Evolutionary conservation across 164 flowering plant species (phyloP).

Genomic region (Dillenia suffruticosa): DNA sequence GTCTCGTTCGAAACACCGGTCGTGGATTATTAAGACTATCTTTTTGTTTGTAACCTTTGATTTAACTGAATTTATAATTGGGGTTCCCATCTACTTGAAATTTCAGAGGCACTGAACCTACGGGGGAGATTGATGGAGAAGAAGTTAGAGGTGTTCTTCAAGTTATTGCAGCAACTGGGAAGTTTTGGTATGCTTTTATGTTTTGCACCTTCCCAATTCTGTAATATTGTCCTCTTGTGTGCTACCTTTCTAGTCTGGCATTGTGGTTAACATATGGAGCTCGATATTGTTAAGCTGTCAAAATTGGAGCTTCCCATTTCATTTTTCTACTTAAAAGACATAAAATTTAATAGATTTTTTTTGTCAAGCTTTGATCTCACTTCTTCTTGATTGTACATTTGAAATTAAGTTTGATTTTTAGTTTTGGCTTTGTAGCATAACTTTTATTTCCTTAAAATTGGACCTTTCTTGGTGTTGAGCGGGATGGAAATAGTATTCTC

Average conservation of each 20-base stretch:
- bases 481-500: too few relatives aligned
- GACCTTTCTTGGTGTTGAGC: too few relatives aligned
- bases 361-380: not conserved
- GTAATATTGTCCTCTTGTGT: not conserved
- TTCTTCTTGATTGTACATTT: too few relatives aligned
- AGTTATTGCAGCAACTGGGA: constrained; percentile 73
- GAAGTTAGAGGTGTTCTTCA: constrained; percentile 50
- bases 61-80: too few relatives aligned
- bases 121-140: constrained; percentile 37
- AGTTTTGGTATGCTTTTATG: constrained; percentile 53
- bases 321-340: not conserved
- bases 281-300: too few relatives aligned
- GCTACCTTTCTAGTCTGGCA: not conserved
- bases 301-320: not conserved
- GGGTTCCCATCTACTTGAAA: not conserved
- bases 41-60: too few relatives aligned
- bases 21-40: too few relatives aligned
- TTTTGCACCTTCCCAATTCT: not conserved
- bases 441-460: too few relatives aligned
- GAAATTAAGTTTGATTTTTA: too few relatives aligned
- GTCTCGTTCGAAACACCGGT: too few relatives aligned
- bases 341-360: not conserved
- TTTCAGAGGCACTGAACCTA: constrained; percentile 23
- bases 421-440: too few relatives aligned
- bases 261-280: not conserved